These are phyloP conservation scores for Fusarium burgessii DNA, from an alignment of 2,329 filamentous ascomycete genomes.

Conservation along the genomic window DNA sequence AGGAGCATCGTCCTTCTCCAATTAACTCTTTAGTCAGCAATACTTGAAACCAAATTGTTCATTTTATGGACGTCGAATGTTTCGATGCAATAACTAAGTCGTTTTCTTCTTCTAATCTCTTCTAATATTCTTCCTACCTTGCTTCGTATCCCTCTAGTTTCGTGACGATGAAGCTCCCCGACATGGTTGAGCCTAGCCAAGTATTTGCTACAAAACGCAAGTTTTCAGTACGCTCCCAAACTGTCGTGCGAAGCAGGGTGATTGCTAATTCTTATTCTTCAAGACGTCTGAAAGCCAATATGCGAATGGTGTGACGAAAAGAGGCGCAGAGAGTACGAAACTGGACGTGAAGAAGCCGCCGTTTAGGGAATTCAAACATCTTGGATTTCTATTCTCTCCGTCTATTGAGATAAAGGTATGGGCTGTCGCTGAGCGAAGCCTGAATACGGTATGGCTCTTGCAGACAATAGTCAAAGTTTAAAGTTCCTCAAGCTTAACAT, in stretches of 20 bases:
- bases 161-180: neutral
- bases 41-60: accelerated
- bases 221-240: neutral
- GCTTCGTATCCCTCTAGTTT: too few relatives aligned
- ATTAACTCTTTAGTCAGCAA: neutral
- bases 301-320: neutral
- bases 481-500: neutral
- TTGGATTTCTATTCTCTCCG: neutral
- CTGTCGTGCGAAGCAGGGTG: accelerated
- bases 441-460: neutral
- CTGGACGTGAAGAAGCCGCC: neutral
- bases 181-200: neutral
- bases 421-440: neutral
- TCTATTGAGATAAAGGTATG: neutral
- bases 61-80: accelerated
- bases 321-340: neutral
- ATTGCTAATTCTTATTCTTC: accelerated
- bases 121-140: too few relatives aligned
- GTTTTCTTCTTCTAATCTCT: too few relatives aligned
- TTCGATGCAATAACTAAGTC: accelerated
- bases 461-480: accelerated
- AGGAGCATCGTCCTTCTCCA: neutral
- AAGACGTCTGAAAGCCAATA: neutral
- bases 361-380: neutral
- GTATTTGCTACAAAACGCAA: neutral